Evolutionary conservation across 768 basidiomycete genomes (phyloP).

Genomic region (Lactifluus pinguis): DNA sequence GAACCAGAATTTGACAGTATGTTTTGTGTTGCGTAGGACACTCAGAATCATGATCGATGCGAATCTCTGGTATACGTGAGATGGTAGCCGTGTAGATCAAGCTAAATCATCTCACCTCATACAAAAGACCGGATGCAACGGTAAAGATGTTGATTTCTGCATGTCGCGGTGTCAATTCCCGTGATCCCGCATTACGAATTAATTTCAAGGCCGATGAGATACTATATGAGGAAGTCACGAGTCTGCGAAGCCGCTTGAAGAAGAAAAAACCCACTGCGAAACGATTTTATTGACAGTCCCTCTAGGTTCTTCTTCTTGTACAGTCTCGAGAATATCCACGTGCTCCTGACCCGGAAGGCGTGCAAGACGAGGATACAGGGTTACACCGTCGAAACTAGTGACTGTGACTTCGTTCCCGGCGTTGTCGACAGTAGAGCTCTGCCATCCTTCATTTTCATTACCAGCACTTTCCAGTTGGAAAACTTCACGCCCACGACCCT

Average conservation of each 20-base stretch:
- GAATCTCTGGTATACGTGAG: conserved; percentile 57
- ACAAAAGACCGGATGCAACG: conserved; percentile 91
- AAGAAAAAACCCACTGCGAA: conserved; percentile 36
- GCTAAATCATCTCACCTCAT: conserved; percentile 53
- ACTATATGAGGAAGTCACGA: conserved; percentile 19
- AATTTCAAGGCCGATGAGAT: conserved; percentile 23
- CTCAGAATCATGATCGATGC: conserved; percentile 97
- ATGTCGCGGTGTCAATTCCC: conserved; percentile 32
- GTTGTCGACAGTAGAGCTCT: conserved; percentile 59
- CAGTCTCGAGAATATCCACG: conserved; percentile 65
- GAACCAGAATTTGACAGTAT: conserved; percentile 98
- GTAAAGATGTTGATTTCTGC: conserved; percentile 99
- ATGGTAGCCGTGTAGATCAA: not conserved
- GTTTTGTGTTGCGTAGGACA: conserved; percentile 88
- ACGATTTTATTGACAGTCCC: conserved; percentile 41
- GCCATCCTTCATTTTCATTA: conserved; percentile 80
- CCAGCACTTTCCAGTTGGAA: conserved; percentile 81
- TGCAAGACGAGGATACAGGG: conserved; percentile 71
- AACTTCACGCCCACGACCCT: conserved; percentile 72
- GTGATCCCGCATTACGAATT: conserved; percentile 12
- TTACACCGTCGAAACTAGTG: conserved; percentile 85
- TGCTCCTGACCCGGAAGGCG: conserved; percentile 69
- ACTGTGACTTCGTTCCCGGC: conserved; percentile 71
- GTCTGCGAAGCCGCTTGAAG: not conserved
- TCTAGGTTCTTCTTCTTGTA: conserved; percentile 23